These are phyloP conservation scores for Cetraspora pellucida DNA, from an alignment of 192 early-diverging fungal genomes.

Conservation along the genomic window DNA sequence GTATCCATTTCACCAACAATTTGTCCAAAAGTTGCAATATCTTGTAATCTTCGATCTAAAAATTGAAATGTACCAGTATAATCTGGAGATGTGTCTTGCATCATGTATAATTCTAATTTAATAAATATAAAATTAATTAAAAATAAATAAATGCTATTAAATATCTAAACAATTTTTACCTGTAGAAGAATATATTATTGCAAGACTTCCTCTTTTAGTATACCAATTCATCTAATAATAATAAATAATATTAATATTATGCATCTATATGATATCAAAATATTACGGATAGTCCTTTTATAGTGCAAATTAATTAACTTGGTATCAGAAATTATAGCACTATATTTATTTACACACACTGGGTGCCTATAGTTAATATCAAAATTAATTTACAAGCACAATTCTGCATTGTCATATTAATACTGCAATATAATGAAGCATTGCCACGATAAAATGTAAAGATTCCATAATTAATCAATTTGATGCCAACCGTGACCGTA, in stretches of 20 bases:
- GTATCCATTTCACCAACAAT: constrained; percentile 46
- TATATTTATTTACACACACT: no score
- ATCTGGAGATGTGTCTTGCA: constrained; percentile 79
- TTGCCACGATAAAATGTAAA: no score
- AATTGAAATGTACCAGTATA: constrained; percentile 76
- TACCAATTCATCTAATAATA: constrained; percentile 85
- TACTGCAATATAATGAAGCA: not conserved
- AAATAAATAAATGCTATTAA: not conserved
- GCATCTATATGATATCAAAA: not conserved
- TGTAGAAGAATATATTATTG: constrained; percentile 82
- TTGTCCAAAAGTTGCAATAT: constrained; percentile 64
- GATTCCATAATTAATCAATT: no score
- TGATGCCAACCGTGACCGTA: no score
- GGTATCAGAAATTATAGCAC: no score
- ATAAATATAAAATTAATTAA: not conserved
- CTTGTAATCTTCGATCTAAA: constrained; percentile 75
- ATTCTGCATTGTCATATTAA: no score
- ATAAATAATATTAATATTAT: not conserved
- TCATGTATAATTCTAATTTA: constrained; percentile 84
- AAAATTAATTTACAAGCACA: no score
- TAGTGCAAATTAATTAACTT: not conserved
- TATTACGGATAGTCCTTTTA: no score
- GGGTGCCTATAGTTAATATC: no score
- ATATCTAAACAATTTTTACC: constrained; percentile 28
- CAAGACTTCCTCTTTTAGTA: constrained; percentile 76